These are phyloP conservation scores for Tricholoma hemisulphureum DNA, from an alignment of 768 basidiomycete species.

Conservation along the genomic window DNA sequence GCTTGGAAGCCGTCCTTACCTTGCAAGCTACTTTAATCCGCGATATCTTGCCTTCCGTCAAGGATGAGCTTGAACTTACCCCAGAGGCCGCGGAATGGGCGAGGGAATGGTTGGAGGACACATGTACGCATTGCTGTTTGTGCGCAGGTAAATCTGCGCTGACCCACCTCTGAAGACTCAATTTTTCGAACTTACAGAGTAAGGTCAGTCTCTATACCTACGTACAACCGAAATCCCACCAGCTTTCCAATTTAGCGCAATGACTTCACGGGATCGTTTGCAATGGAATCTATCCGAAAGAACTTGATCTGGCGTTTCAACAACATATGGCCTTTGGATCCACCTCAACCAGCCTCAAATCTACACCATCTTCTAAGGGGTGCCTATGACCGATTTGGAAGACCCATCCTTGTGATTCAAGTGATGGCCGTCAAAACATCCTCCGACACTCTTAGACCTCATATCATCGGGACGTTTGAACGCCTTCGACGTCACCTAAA, in stretches of 20 bases:
- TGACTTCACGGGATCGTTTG: conserved; percentile 61
- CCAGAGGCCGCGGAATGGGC: conserved; percentile 49
- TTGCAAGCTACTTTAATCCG: conserved; percentile 53
- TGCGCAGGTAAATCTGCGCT: conserved; percentile 1
- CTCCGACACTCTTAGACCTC: conserved; percentile 38
- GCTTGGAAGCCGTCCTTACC: conserved; percentile 43
- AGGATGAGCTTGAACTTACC: conserved; percentile 54
- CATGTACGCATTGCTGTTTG: conserved; percentile 43
- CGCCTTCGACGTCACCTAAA: conserved; percentile 56
- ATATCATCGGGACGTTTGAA: conserved; percentile 53
- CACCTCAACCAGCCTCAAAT: conserved; percentile 30
- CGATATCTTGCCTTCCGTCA: conserved; percentile 59
- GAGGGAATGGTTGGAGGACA: conserved; percentile 63
- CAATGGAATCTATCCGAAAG: conserved; percentile 56
- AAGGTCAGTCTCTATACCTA: conserved; percentile 24
- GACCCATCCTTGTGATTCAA: conserved; percentile 61
- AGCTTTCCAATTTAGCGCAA: conserved; percentile 48
- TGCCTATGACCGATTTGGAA: conserved; percentile 58
- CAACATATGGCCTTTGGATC: conserved; percentile 38
- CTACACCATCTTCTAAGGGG: conserved; percentile 55
- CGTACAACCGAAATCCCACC: conserved; percentile 8
- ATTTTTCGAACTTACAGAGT: conserved; percentile 66
- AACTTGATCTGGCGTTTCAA: conserved; percentile 57
- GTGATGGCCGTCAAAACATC: conserved; percentile 40
- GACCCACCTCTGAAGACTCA: conserved; percentile 36